These are phyloP conservation scores for Centella asiatica DNA, from an alignment of 129 eudicot genomes.

Conservation along the genomic window DNA sequence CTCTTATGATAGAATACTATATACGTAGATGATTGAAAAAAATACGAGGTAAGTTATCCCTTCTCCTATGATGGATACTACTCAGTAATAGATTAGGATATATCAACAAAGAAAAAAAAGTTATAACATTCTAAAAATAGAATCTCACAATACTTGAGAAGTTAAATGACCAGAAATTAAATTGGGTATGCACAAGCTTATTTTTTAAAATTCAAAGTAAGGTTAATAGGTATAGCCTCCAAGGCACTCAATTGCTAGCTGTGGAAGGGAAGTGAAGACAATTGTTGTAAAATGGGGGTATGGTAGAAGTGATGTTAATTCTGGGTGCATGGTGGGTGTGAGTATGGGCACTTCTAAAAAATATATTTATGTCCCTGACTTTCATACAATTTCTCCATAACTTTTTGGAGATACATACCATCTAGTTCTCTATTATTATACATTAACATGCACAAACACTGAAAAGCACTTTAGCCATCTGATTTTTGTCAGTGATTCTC, in stretches of 20 bases:
- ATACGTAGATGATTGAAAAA: no score
- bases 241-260: constrained; percentile 14
- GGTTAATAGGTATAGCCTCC: neutral
- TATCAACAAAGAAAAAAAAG: no score
- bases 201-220: neutral
- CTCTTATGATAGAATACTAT: no score
- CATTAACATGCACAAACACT: constrained; percentile 7
- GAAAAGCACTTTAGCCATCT: constrained; percentile 14
- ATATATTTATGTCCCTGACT: constrained; percentile 16
- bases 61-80: no score
- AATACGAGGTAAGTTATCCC: no score
- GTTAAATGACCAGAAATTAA: no score
- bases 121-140: no score
- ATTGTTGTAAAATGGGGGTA: constrained; percentile 6
- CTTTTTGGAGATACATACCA: constrained; percentile 15
- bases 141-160: no score
- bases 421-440: constrained; percentile 12
- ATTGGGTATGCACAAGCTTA: no score
- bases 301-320: constrained; percentile 13
- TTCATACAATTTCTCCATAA: constrained; percentile 15
- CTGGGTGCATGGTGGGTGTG: constrained; percentile 17
- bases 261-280: constrained; percentile 7
- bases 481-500: constrained; percentile 7
- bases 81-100: no score
- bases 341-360: constrained; percentile 25